Percentiles rank a stretch among this genome's conserved stretches.
These are phyloP conservation scores for Meyerozyma athensensis DNA, from an alignment of 1,139 yeast genomes.

Conservation along the genomic window DNA sequence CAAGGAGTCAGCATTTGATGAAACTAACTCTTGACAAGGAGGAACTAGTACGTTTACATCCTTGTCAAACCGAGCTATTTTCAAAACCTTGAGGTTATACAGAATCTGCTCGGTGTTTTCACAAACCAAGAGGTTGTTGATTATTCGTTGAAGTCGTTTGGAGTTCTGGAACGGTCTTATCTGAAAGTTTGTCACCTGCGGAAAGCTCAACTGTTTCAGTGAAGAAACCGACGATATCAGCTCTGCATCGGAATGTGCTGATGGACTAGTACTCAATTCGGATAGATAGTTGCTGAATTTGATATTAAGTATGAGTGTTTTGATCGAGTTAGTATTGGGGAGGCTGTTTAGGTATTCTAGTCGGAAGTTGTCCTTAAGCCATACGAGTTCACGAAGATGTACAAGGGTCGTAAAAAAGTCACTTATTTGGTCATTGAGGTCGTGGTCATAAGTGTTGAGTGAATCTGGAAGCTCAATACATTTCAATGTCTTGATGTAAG, in stretches of 20 bases:
- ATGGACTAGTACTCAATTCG: conserved; percentile 8
- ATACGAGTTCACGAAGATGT: conserved; percentile 23
- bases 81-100: conserved; percentile 16
- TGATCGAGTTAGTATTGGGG: conserved; percentile 17
- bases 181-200: conserved; percentile 22
- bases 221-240: background rate
- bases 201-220: conserved; percentile 16
- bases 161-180: conserved; percentile 26
- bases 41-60: conserved; percentile 16
- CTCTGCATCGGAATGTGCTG: background rate
- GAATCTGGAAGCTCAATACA: conserved; percentile 33
- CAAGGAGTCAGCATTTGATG: background rate
- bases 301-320: conserved; percentile 22
- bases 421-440: conserved; percentile 15
- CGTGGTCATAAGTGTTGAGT: conserved; percentile 27
- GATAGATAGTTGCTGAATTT: conserved; percentile 19
- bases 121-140: conserved; percentile 17
- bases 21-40: conserved; percentile 13
- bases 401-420: conserved; percentile 18
- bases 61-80: conserved; percentile 18
- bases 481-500: conserved; percentile 18
- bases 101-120: conserved; percentile 7
- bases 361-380: conserved; percentile 33
- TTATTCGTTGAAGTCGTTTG: conserved; percentile 15
- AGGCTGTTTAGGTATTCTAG: conserved; percentile 21